phyloP scores from a whole-genome alignment of 169 alveolate species.

The Hepatocystis sp. region DNA sequence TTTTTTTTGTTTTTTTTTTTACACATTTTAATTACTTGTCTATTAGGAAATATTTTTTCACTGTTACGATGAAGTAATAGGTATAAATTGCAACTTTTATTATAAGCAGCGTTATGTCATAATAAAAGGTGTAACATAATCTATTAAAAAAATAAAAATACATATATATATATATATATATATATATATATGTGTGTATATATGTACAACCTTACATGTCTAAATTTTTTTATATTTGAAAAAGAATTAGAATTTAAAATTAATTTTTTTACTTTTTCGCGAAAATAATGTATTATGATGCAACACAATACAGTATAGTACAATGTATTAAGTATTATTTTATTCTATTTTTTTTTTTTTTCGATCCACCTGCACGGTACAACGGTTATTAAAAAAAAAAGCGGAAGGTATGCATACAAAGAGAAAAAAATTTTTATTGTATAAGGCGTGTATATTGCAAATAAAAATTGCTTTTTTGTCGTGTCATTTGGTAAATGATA shows the following conservation, averaged over 20 bases:
- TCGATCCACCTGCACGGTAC: constrained; percentile 72
- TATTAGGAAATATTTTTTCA: constrained; percentile 62
- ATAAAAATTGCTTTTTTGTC: constrained; percentile 48
- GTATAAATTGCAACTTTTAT: constrained; percentile 62
- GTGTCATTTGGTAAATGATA: constrained; percentile 28
- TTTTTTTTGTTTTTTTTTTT: constrained; percentile 3
- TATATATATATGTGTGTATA: neutral
- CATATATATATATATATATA: neutral
- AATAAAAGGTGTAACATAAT: constrained; percentile 50
- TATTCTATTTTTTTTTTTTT: constrained; percentile 3
- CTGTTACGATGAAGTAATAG: constrained; percentile 48
- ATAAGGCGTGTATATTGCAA: constrained; percentile 63
- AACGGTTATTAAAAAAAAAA: constrained; percentile 56
- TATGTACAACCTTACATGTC: too few relatives aligned
- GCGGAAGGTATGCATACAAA: constrained; percentile 60
- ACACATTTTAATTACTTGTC: constrained; percentile 53
- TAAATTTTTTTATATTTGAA: too few relatives aligned
- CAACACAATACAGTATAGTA: neutral
- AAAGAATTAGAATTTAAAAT: too few relatives aligned
- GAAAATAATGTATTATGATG: too few relatives aligned
- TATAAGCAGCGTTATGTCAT: constrained; percentile 42
- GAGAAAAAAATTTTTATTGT: constrained; percentile 55
- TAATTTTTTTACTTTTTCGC: neutral
- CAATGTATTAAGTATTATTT: too few relatives aligned
- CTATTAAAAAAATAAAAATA: constrained; percentile 14